These are phyloP conservation scores for Alternaria arborescens DNA, from an alignment of 2,329 filamentous ascomycete species.

Conservation along the genomic window DNA sequence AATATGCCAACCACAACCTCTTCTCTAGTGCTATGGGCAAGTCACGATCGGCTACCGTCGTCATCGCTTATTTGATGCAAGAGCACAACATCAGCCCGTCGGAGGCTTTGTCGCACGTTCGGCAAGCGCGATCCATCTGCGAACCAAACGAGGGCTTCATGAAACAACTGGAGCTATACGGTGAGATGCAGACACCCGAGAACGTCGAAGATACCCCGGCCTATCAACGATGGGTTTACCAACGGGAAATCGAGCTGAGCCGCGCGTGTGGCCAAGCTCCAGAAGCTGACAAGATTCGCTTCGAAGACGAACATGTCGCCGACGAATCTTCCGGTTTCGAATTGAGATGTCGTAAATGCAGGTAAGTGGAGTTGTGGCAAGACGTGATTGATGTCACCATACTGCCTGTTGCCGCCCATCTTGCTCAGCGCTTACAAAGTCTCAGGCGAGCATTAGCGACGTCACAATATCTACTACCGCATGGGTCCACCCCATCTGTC, in stretches of 20 bases:
- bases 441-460: slow-evolving; percentile 68
- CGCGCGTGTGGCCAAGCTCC: slow-evolving; percentile 81
- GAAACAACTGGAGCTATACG: slow-evolving; percentile 85
- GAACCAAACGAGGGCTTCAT: slow-evolving; percentile 94
- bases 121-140: slow-evolving; percentile 75
- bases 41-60: slow-evolving; percentile 85
- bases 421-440: slow-evolving; percentile 38
- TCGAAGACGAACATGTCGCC: slow-evolving; percentile 72
- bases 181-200: slow-evolving; percentile 82
- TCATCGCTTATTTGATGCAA: slow-evolving; percentile 84
- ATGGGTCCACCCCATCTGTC: slow-evolving; percentile 55
- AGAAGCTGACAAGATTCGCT: slow-evolving; percentile 76
- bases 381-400: slow-evolving; percentile 14
- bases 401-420: slow-evolving; percentile 16
- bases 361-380: slow-evolving; percentile 58
- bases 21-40: slow-evolving; percentile 87
- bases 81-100: slow-evolving; percentile 59
- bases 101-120: slow-evolving; percentile 75
- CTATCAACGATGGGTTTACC: slow-evolving; percentile 83
- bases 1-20: slow-evolving; percentile 45
- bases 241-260: slow-evolving; percentile 70
- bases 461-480: slow-evolving; percentile 72
- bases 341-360: slow-evolving; percentile 90
- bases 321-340: slow-evolving; percentile 61
- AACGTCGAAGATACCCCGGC: slow-evolving; percentile 72